Conservation (phyloP, 1,284 basidiomycete genomes). For the Cutaneotrichosporon sp. region DNA sequence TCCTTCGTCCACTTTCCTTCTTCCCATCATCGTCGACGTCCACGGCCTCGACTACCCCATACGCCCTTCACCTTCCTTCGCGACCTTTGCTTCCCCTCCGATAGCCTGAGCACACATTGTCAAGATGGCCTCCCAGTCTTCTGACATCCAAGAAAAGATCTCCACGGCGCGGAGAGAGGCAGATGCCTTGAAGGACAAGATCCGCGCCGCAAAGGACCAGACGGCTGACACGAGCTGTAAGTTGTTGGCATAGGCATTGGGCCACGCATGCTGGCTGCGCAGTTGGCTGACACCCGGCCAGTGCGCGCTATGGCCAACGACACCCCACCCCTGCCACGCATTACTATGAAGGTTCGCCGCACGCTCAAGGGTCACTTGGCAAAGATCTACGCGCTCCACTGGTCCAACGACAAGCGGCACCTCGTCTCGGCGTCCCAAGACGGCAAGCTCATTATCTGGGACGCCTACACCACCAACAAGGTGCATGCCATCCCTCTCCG, state of each 20-base stretch:
- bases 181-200: constrained; percentile 96
- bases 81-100: neutral
- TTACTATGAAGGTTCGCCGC: constrained; percentile 92
- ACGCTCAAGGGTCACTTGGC: constrained; percentile 95
- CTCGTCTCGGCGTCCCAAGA: constrained; percentile 98
- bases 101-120: neutral
- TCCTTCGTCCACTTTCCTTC: neutral
- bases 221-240: constrained; percentile 93
- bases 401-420: constrained; percentile 94
- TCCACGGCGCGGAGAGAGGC: constrained; percentile 94
- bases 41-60: neutral
- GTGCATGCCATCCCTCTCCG: constrained; percentile 97
- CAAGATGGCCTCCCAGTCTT: constrained; percentile 56
- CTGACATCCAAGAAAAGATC: constrained; percentile 91
- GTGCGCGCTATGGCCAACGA: constrained; percentile 97
- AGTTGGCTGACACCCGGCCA: constrained; percentile 34
- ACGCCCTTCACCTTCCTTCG: neutral
- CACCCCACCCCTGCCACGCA: constrained; percentile 89
- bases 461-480: constrained; percentile 99
- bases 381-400: constrained; percentile 99
- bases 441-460: constrained; percentile 99
- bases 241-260: neutral
- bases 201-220: constrained; percentile 89
- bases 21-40: neutral
- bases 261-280: neutral